Evolutionary conservation across 2,329 filamentous ascomycete species (phyloP), one percentile per base, ranked within the genome.

Genomic region (Chaetomium sp.): DNA sequence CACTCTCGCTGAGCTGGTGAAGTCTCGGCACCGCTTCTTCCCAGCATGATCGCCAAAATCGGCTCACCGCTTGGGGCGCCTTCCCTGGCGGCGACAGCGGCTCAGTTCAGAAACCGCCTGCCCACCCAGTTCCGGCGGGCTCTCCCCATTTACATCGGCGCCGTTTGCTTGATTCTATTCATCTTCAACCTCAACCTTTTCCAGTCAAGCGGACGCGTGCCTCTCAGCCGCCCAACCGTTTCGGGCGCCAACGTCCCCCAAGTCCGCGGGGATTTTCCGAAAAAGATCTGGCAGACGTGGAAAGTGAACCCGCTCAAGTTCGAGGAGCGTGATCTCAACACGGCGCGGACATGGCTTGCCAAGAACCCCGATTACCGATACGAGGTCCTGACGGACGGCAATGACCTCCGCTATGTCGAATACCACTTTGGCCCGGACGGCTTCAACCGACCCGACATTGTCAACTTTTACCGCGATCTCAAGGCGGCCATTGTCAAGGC

Each of bases 201-300:
- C 59, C 65, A 64, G 43, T 60, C 66, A 34, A 62, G 44, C 47
- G 40, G 54, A 34, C 61, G 50, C 12, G 49, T 53, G 35, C 53
- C 56, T 5, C 35, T 60, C 46, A 27, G 56, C 8, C 60, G 40
- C 0, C 52, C 59, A 3, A 42, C 56, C 2, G 35, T 51, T 1
- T 14, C 48, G 11, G 52, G 44, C 27, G 45, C 44, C 3, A 43
- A 38, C 43, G 34, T 38, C 12, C 58, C 53, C 12, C 54, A 56
- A 40, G 55, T 52, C 33, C 64, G 63, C 35, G 49, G 35, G 40
- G 64, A 66, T 27, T 89, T 84, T 63, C 86, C 78, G 5, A 76
- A 77, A 54, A 89, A 89, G 70, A 86, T 89, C 61, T 89, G 86
- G 86, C 86, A 89, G 69, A 86, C 82, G 0, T 89, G 86, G 86